phyloP scores from a whole-genome alignment of 2,329 filamentous ascomycete species.

The Cladosporium sp. region DNA sequence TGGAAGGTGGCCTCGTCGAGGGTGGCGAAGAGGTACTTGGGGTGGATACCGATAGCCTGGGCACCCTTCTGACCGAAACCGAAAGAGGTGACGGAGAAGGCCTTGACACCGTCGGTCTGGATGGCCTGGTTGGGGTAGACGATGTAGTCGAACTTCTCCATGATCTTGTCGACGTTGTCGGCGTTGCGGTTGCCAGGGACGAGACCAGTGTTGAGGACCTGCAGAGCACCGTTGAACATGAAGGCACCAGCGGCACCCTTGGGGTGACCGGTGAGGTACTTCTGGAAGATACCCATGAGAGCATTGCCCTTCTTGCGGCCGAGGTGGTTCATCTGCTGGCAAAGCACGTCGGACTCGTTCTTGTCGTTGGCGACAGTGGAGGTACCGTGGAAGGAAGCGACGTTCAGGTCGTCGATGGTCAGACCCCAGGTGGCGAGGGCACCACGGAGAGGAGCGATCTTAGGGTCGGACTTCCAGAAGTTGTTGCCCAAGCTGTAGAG shows the following conservation, averaged over 20 bases:
- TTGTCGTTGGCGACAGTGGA: conserved; percentile 99
- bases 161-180: conserved; percentile 91
- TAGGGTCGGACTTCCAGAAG: conserved; percentile 96
- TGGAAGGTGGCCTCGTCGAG: conserved; percentile 81
- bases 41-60: conserved; percentile 94
- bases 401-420: conserved; percentile 89
- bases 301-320: conserved; percentile 96
- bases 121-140: conserved; percentile 93
- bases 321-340: conserved; percentile 91
- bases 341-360: conserved; percentile 97
- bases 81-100: conserved; percentile 97
- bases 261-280: conserved; percentile 96
- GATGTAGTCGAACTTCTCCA: conserved; percentile 98
- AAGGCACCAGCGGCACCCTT: conserved; percentile 99
- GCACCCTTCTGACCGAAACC: conserved; percentile 99
- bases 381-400: conserved; percentile 98
- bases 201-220: conserved; percentile 88
- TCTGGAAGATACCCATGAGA: conserved; percentile 96
- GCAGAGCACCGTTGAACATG: conserved; percentile 99
- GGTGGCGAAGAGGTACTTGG: conserved; percentile 92
- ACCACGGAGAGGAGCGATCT: conserved; percentile 91
- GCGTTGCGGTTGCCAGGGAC: conserved; percentile 97
- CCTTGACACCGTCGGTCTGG: conserved; percentile 97
- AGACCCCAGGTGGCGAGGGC: conserved; percentile 97
- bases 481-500: conserved; percentile 91